phyloP scores from a whole-genome alignment of 2,329 filamentous ascomycete genomes.

The Monosporascus sp. region DNA sequence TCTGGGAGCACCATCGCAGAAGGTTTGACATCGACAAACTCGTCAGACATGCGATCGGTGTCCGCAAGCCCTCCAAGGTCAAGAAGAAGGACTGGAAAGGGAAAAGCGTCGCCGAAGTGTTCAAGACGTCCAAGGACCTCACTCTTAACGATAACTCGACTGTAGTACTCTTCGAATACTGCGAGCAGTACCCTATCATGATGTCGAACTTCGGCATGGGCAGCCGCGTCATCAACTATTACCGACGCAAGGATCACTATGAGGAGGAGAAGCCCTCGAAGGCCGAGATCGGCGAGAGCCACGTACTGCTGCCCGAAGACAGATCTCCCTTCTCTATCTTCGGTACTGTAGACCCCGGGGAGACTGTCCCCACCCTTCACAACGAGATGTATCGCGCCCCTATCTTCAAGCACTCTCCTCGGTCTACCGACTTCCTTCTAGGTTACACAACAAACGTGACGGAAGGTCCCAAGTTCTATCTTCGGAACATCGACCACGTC shows the following conservation, averaged over 20 bases:
- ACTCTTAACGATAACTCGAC: slow-evolving; percentile 85
- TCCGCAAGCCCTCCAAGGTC: slow-evolving; percentile 54
- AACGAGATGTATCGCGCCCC: slow-evolving; percentile 95
- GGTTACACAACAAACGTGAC: slow-evolving; percentile 75
- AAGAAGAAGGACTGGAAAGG: slow-evolving; percentile 82
- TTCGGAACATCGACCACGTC: slow-evolving; percentile 86
- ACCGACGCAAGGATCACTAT: slow-evolving; percentile 72
- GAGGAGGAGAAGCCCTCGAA: slow-evolving; percentile 75
- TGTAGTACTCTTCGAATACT: slow-evolving; percentile 87
- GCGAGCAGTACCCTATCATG: slow-evolving; percentile 85
- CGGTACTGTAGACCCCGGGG: slow-evolving; percentile 84
- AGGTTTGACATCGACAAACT: slow-evolving; percentile 63
- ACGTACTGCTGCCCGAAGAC: slow-evolving; percentile 85
- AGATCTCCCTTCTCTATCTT: slow-evolving; percentile 95
- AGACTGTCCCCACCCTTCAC: slow-evolving; percentile 84
- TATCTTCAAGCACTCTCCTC: slow-evolving; percentile 79
- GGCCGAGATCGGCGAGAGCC: slow-evolving; percentile 80
- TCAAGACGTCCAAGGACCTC: slow-evolving; percentile 73
- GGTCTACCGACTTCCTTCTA: slow-evolving; percentile 79
- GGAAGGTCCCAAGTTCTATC: slow-evolving; percentile 72
- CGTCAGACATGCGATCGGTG: slow-evolving; percentile 21
- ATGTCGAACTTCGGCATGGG: slow-evolving; percentile 98
- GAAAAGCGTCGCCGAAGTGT: slow-evolving; percentile 72
- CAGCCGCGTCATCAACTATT: slow-evolving; percentile 93
- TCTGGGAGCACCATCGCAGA: slow-evolving; percentile 62